Percentiles rank a stretch among this genome's conserved stretches.
These are phyloP conservation scores for Ustilago xerochloae DNA, from an alignment of 1,284 basidiomycete species.

Conservation along the genomic window DNA sequence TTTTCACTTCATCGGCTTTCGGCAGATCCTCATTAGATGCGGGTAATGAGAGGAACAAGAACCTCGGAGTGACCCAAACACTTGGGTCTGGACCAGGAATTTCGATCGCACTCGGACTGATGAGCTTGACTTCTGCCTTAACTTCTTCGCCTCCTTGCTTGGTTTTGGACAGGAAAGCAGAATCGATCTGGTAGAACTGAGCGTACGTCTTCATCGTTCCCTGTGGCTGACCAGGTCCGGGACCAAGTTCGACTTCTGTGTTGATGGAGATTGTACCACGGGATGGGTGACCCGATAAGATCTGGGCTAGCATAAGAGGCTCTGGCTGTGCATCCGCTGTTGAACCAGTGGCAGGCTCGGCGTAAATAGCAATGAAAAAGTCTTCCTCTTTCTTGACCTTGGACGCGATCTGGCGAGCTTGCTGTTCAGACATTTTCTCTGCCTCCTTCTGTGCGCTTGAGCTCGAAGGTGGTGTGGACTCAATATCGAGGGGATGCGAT, in stretches of 20 bases:
- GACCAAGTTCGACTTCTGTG: conserved; percentile 73
- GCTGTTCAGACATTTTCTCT: conserved; percentile 39
- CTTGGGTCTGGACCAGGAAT: conserved; percentile 52
- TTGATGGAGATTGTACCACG: conserved; percentile 80
- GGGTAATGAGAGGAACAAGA: conserved; percentile 49
- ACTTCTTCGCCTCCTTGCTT: conserved; percentile 6
- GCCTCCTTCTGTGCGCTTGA: conserved; percentile 29
- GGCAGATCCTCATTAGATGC: conserved; percentile 26
- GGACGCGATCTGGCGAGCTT: conserved; percentile 39
- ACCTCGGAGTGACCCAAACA: conserved; percentile 49
- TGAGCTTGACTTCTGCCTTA: conserved; percentile 27
- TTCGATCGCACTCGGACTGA: conserved; percentile 39
- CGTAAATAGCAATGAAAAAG: conserved; percentile 74
- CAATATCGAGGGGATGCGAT: conserved; percentile 18
- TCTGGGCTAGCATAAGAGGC: conserved; percentile 60
- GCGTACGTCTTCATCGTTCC: conserved; percentile 47
- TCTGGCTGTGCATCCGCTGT: background rate
- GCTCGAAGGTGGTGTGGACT: conserved; percentile 3
- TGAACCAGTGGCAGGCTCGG: conserved; percentile 15
- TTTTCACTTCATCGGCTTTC: conserved; percentile 8
- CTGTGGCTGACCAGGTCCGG: conserved; percentile 74
- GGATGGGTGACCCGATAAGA: conserved; percentile 82
- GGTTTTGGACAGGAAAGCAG: conserved; percentile 6
- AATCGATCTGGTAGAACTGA: conserved; percentile 44
- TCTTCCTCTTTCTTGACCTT: conserved; percentile 75